Evolutionary conservation across 306 rosid genomes (phyloP), one percentile per base, ranked within the genome.

Genomic region (Vicia villosa): DNA sequence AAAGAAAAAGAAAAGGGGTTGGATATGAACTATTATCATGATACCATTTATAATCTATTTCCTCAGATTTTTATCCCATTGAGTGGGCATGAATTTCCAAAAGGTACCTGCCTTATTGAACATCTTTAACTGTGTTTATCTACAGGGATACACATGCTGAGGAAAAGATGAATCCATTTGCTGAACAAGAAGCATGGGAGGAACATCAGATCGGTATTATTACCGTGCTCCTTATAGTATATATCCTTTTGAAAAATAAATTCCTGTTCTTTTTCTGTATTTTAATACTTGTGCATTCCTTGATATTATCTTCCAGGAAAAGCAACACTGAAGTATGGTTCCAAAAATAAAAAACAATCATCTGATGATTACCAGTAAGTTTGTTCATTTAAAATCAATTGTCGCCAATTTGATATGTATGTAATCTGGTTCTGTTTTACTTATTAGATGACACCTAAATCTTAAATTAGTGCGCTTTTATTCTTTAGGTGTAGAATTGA

Each of bases 151-250:
- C 65, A 16, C 64, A 73, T 74, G 87, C 97, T 61, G 99, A 79
- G 57, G 96, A 93, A 11, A 93, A 90, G 82, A 88, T 93, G 97
- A 90, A 88, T 62, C 91, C 96, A 36, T 86, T 86, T 76, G 90
- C 97, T 42, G 97, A 91, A 81, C 96, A 94, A 78, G 99, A 94
- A 71, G 99, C 99, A 20, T 91, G 99, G 99, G 97, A 91, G 83
- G 97, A 94, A 21, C 92, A 94, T 71, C 99, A 94, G 81, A 94
- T 90, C 69, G 89, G 97, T 90, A 28, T 70, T 62, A n/a, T n/a
- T n/a, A 40, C 20, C 30, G 30, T 4, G 21, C 60, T 41, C 40
- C 6, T 47, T 24, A 37, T 64, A 59, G 19, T 50, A 13, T 66
- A 5, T 64, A 5, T 43, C 54, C 52, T 63, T 52, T 40, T 5